Evolutionary conservation across 805 yeast genomes (phyloP), one percentile per base, ranked within the genome.

Genomic region (Ogataea neopini): DNA sequence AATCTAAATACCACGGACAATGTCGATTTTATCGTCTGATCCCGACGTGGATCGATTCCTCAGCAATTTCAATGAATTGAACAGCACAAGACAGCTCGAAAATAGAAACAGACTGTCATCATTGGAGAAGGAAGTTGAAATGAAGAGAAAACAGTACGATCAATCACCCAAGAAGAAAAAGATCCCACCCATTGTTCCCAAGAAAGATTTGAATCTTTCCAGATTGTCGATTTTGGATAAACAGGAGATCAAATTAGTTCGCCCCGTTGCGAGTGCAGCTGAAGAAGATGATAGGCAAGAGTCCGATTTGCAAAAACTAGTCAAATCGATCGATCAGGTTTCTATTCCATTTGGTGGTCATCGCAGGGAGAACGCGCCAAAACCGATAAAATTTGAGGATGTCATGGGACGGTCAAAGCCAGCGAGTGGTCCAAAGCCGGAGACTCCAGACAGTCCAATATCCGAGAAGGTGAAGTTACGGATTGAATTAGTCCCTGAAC

Each of bases 141-240:
- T 41, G 38, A 54, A 49, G 33, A 47, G 63, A 34, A 38, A 38
- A 20, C 48, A 47, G 29, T 60, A 60, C 40, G 56, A 55, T 23
- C 22, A 14, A 15, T 58, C 60, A 4, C 60, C 62, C 3, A 48
- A 50, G 25, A 45, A 56, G 47, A 61, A 57, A 43, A 64, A 58
- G 35, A 23, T 53, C 10, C 60, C 62, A 2, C 67, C 67, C 4
- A 32, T 61, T 6, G 60, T 61, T 4, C 68, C 69, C 6, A 53
- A 44, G 48, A 64, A 64, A 47, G 58, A 51, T 14, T 25, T 37
- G 2, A 38, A 35, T 4, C 39, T 62, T 6, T 40, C 48, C 13
- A 34, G 34, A 10, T 6, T 52, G 26, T 26, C 30, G n/a, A 17
- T 35, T 2, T 26, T 30, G 6, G 14, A 30, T 13, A 36, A 33